Evolutionary conservation across 2,329 filamentous ascomycete species (phyloP).

Genomic region (Pseudogymnoascus sp.): DNA sequence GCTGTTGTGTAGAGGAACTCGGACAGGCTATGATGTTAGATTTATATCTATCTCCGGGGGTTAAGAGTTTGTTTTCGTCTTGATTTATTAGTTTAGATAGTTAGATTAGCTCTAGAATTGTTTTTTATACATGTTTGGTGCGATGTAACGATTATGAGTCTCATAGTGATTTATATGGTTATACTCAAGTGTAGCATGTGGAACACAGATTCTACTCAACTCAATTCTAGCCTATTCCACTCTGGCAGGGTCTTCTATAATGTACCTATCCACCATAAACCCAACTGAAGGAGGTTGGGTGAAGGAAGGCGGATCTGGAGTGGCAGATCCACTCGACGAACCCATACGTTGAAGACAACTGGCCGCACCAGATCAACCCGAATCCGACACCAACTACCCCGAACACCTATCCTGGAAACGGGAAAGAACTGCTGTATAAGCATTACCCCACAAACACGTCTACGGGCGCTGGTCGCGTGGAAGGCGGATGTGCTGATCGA

Average conservation of each 20-base stretch:
- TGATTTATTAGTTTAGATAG: neutral
- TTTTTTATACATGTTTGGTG: neutral
- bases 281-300: constrained; percentile 12
- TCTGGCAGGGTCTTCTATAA: neutral
- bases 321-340: constrained; percentile 26
- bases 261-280: no score
- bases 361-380: no score
- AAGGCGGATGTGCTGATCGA: no score
- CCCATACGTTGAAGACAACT: neutral
- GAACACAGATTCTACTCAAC: neutral
- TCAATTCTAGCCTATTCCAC: neutral
- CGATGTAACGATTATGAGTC: neutral
- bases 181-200: neutral
- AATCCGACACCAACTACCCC: no score
- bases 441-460: no score
- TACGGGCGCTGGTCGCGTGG: no score
- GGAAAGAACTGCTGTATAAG: no score
- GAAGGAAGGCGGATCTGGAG: constrained; percentile 33
- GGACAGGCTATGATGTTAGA: neutral
- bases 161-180: neutral
- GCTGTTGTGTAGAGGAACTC: neutral
- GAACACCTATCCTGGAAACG: no score
- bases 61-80: neutral
- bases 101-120: neutral
- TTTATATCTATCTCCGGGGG: neutral